Evolutionary conservation across 345 rosid genomes (phyloP), one percentile per base, ranked within the genome.

Genomic region (Orychophragmus violaceus): DNA sequence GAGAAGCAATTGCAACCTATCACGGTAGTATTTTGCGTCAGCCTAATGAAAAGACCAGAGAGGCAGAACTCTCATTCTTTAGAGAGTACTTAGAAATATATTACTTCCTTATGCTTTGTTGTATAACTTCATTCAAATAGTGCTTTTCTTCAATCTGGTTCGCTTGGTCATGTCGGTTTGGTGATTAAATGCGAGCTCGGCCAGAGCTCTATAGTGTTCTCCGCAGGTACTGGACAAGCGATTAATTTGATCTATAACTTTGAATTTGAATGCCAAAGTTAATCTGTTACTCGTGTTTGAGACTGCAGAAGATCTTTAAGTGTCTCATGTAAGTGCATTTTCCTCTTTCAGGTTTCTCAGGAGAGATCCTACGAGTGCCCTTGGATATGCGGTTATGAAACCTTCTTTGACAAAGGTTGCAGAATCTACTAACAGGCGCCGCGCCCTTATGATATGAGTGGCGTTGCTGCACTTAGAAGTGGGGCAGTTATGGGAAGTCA

Each of bases 171-270:
- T 66, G 88, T 87, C 81, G 80, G 89, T 93, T 90, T 80, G 74
- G 91, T 81, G 99, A 90, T 76, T 93, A 97, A 97, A 93, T 93
- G 99, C 84, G 81, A 79, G 97, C 99, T 57, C 85, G 99, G 76
- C 99, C 99, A 36, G 99, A 93, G 77, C 81, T 93, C 48, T 93
- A 90, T 59, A 90, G 96, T 81, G 90, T 93, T 69, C 82, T 93
- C 67, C 91, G 94, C 62, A 88, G 99, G 99, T 93, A 82, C 73
- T 64, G 28, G 27, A 59, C 41, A 24, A 45, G 12, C 51, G 14
- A 11, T 73, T 30, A 23, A 32, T 52, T 49, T n/a, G 29, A 9
- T 27, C 54, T 30, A 0, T 8, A 53, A n/a, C 37, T 57, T 10
- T 30, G 23, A 27, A 5, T 52, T 19, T 55, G 42, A 56, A 56